Evolutionary conservation across 768 basidiomycete genomes (phyloP).

Genomic region (Boletus fagicola): DNA sequence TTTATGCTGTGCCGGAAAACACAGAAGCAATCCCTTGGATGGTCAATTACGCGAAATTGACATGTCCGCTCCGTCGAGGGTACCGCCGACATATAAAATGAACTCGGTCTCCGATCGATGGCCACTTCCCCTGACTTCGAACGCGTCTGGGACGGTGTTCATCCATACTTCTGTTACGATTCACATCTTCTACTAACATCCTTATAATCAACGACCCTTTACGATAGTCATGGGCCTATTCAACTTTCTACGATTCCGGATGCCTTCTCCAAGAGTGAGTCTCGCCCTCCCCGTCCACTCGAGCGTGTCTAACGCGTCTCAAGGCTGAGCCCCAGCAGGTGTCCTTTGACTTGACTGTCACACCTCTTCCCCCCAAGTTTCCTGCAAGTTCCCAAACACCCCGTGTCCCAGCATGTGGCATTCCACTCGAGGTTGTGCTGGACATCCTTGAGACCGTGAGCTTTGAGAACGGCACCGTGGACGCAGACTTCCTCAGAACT

Average conservation of each 20-base stretch:
- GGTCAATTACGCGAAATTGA: slow-evolving; percentile 24
- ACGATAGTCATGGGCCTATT: slow-evolving; percentile 29
- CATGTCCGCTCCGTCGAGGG: slow-evolving; percentile 23
- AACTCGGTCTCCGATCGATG: slow-evolving; percentile 15
- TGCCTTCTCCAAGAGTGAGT: slow-evolving; percentile 28
- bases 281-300: not conserved
- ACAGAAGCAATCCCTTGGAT: slow-evolving; percentile 4
- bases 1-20: slow-evolving; percentile 8
- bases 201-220: slow-evolving; percentile 22
- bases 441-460: slow-evolving; percentile 60
- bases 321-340: slow-evolving; percentile 38
- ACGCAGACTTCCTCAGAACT: slow-evolving; percentile 44
- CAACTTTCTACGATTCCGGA: slow-evolving; percentile 22
- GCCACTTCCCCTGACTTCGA: slow-evolving; percentile 17
- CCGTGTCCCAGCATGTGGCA: slow-evolving; percentile 28
- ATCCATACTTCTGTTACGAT: slow-evolving; percentile 15
- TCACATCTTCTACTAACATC: slow-evolving; percentile 17
- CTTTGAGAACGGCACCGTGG: slow-evolving; percentile 36
- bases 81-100: slow-evolving; percentile 30
- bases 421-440: slow-evolving; percentile 66
- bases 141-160: slow-evolving; percentile 26
- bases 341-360: slow-evolving; percentile 39
- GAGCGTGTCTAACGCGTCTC: slow-evolving; percentile 7
- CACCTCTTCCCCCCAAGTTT: slow-evolving; percentile 23
- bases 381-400: slow-evolving; percentile 14